Evolutionary conservation across 306 rosid genomes (phyloP).

Genomic region (Cucumis melo): DNA sequence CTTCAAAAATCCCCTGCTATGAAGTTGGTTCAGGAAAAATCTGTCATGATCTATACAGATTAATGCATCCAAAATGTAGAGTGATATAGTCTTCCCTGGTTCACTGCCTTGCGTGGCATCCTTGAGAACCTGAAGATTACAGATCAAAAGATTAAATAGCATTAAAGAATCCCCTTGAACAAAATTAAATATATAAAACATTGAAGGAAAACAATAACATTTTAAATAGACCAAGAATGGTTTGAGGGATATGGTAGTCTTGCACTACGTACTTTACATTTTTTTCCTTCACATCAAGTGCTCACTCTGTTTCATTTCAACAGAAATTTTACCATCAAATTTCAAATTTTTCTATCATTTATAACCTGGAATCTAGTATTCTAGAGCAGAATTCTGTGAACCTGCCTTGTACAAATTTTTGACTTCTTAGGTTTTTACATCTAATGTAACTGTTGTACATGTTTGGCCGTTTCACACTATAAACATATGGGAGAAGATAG

Average conservation of each 20-base stretch:
- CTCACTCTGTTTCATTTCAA: background rate
- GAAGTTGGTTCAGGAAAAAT: slow-evolving; percentile 78
- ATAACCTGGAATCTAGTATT: background rate
- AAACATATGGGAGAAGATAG: background rate
- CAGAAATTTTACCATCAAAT: background rate
- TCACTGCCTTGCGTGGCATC: slow-evolving; percentile 92
- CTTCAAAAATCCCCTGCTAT: slow-evolving; percentile 83
- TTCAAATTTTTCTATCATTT: background rate
- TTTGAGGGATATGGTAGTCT: too few relatives aligned
- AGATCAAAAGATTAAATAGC: slow-evolving; percentile 9
- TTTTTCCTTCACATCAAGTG: too few relatives aligned
- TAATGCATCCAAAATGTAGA: slow-evolving; percentile 77
- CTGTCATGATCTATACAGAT: slow-evolving; percentile 77
- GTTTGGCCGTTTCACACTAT: background rate
- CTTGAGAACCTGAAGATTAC: slow-evolving; percentile 55
- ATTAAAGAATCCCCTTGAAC: background rate
- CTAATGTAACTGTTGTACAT: background rate
- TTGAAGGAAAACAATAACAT: background rate
- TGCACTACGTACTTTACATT: too few relatives aligned
- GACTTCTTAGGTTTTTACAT: background rate
- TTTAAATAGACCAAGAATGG: too few relatives aligned
- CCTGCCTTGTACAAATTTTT: background rate
- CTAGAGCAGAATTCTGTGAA: background rate
- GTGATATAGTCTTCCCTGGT: slow-evolving; percentile 80
- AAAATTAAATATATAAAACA: background rate